These are phyloP conservation scores for Tetracladium setigerum DNA, from an alignment of 495 filamentous ascomycete species.

Conservation along the genomic window DNA sequence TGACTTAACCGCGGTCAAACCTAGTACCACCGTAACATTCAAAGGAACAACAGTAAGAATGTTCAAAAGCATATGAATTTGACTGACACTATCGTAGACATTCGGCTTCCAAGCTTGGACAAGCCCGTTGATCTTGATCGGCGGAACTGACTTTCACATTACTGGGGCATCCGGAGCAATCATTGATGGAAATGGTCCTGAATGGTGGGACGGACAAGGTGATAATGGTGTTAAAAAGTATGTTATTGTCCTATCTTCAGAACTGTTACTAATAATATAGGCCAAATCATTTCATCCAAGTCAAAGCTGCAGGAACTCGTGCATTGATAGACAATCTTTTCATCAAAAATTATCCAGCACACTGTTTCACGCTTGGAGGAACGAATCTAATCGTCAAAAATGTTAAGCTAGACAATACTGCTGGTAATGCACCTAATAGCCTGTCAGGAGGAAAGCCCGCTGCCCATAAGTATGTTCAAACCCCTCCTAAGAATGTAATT, in stretches of 20 bases:
- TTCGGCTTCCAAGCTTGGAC: constrained; percentile 38
- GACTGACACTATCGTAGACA: constrained; percentile 6
- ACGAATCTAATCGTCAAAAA: constrained; percentile 38
- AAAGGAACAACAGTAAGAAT: constrained; percentile 36
- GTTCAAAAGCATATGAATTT: not conserved
- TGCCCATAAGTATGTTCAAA: no score
- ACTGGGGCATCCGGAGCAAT: constrained; percentile 34
- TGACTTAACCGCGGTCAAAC: constrained; percentile 32
- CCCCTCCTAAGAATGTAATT: no score
- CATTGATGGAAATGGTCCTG: constrained; percentile 37
- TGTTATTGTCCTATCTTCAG: constrained; percentile 36
- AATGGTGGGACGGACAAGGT: constrained; percentile 46
- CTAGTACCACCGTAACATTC: constrained; percentile 40
- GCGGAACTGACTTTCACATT: constrained; percentile 37
- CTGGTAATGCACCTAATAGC: constrained; percentile 39
- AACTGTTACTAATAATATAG: constrained; percentile 30
- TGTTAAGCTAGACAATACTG: constrained; percentile 55
- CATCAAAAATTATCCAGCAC: constrained; percentile 52
- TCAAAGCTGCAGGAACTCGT: constrained; percentile 17
- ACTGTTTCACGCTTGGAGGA: constrained; percentile 49
- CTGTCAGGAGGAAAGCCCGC: constrained; percentile 23
- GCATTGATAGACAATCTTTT: constrained; percentile 32
- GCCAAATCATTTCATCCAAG: constrained; percentile 40
- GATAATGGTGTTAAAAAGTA: constrained; percentile 42
- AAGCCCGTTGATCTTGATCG: constrained; percentile 38